Base-by-base conservation (phyloP, 2,329 filamentous ascomycete species). In the Hypoxylon sp. region DNA sequence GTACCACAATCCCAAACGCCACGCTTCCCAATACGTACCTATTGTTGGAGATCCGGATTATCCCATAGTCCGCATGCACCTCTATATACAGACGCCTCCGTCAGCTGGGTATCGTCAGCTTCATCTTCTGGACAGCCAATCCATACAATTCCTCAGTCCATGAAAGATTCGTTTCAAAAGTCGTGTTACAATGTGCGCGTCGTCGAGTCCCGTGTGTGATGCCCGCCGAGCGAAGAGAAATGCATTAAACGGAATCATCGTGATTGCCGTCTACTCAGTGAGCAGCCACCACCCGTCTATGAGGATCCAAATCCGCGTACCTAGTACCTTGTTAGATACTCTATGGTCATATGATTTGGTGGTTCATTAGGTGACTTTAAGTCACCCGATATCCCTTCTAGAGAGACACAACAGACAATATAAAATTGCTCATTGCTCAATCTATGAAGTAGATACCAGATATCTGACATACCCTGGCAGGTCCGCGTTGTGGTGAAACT, bases 401-500 rank as follows among this genome's bases (percentile, higher is more conserved):
- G 29, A 31, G 29, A 31, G 29, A 31, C 29, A 4, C 26, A 26
- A 6, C 3, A 26, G 3, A 26, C 26, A 26, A 26, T 26, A 26
- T 26, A 26, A 6, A 26, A 2, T 6, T 4, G 5, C 26, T 26
- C 26, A 5, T 26, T 31, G 29, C 29, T 31, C 29, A 31, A 9
- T 31, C 29, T 31, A 31, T 31, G 29, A 31, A 31, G 29, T 31
- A 31, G 29, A 31, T 31, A 31, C 29, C 29, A 31, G 6, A 31
- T 31, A 31, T 31, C 29, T 31, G 29, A 31, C 29, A 13, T 78
- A 78, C 1, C 75, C 80, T 5, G 83, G 81, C 33, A 87, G 73
- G 33, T 80, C 73, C 52, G 75, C 68, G 59, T 33, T 74, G 55
- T 73, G 76, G 24, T 74, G 74, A 62, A 77, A 78, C 9, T 77